Conservation (phyloP, 1,284 basidiomycete genomes). For the Irpex sp. region DNA sequence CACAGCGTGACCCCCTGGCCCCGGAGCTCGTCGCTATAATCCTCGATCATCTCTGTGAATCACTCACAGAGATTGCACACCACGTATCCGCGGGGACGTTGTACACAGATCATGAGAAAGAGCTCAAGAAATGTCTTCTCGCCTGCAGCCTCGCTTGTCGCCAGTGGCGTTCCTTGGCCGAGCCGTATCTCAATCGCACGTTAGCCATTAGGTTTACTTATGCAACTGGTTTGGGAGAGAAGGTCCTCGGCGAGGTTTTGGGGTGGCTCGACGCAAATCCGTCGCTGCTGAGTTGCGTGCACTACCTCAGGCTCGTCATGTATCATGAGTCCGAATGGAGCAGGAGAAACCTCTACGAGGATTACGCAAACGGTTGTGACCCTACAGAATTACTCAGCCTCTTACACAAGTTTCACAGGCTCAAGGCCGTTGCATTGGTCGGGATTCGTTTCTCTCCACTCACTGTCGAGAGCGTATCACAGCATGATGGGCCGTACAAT, state of each 20-base stretch:
- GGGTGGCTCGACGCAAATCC: not conserved
- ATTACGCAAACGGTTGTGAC: not conserved
- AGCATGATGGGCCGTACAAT: not conserved
- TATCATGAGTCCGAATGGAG: not conserved
- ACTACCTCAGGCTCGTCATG: not conserved
- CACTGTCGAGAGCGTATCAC: not conserved
- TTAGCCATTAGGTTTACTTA: not conserved
- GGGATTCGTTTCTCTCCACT: not conserved
- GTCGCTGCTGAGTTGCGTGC: not conserved
- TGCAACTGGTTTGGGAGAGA: not conserved
- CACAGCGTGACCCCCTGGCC: too few species aligned
- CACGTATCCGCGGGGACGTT: not conserved
- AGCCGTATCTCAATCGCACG: not conserved
- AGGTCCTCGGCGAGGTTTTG: not conserved
- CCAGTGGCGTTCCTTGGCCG: not conserved
- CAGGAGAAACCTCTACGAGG: too few species aligned
- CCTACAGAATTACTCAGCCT: not conserved
- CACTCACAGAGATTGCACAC: not conserved
- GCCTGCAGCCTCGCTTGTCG: not conserved
- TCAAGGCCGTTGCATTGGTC: not conserved
- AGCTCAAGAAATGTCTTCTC: not conserved
- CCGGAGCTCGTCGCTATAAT: too few species aligned
- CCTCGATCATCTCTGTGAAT: not conserved
- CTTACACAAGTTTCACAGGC: not conserved
- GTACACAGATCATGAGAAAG: not conserved